phyloP scores from a whole-genome alignment of 2,329 filamentous ascomycete species.

The Penicillium crustosum region DNA sequence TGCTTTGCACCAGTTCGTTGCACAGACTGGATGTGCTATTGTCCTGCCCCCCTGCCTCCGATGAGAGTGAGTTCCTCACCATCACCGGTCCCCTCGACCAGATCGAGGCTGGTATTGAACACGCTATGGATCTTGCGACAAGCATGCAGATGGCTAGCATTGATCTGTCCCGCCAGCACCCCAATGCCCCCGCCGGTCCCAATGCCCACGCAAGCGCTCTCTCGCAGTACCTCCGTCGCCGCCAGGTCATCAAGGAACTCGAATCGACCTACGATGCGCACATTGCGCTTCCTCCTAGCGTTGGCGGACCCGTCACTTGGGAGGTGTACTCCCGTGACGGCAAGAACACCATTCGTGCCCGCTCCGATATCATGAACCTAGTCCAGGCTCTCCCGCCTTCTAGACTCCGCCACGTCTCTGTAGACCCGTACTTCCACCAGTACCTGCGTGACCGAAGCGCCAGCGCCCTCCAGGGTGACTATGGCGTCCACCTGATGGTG shows the following conservation, averaged over 20 bases:
- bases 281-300: slow-evolving; percentile 73
- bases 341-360: slow-evolving; percentile 64
- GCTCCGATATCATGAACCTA: slow-evolving; percentile 51
- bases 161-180: slow-evolving; percentile 78
- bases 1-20: slow-evolving; percentile 80
- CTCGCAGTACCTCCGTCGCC: slow-evolving; percentile 81
- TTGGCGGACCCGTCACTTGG: slow-evolving; percentile 72
- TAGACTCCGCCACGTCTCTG: slow-evolving; percentile 44
- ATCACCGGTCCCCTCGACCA: slow-evolving; percentile 76
- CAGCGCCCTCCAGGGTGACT: slow-evolving; percentile 42
- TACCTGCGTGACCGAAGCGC: slow-evolving; percentile 45
- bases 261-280: slow-evolving; percentile 80
- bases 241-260: slow-evolving; percentile 76
- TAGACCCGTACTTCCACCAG: slow-evolving; percentile 52
- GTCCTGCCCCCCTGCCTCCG: slow-evolving; percentile 71
- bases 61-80: slow-evolving; percentile 79
- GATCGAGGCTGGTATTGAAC: slow-evolving; percentile 73
- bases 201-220: slow-evolving; percentile 79
- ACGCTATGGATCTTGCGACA: slow-evolving; percentile 83
- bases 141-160: slow-evolving; percentile 82
- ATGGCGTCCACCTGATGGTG: slow-evolving; percentile 50
- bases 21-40: slow-evolving; percentile 85
- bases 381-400: slow-evolving; percentile 51
- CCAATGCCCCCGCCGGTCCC: slow-evolving; percentile 68
- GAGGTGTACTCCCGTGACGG: slow-evolving; percentile 83